A percentile compares a stretch with the other conserved stretches of the same genome.
Conservation (phyloP, 306 rosid genomes). For the Pyrus betulifolia region DNA sequence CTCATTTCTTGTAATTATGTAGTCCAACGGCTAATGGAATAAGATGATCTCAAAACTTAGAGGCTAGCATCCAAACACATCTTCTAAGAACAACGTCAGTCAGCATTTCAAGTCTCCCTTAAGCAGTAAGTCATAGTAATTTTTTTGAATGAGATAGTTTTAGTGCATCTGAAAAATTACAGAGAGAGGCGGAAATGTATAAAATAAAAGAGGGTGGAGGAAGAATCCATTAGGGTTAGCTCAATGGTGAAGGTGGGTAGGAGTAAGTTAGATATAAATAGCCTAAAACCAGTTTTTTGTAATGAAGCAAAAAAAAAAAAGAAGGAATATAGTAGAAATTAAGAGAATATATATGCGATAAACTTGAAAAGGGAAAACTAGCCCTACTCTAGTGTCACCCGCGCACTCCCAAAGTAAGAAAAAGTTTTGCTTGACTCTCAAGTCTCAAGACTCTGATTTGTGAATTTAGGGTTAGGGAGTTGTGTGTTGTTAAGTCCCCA, state of each 20-base stretch:
- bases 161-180: too few relatives aligned
- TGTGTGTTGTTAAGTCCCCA: neutral
- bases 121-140: too few relatives aligned
- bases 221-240: too few relatives aligned
- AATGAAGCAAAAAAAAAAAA: too few relatives aligned
- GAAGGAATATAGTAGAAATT: too few relatives aligned
- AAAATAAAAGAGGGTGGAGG: too few relatives aligned
- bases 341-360: neutral
- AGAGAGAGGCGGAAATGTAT: too few relatives aligned
- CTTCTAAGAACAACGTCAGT: neutral
- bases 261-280: too few relatives aligned
- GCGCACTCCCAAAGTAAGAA: neutral
- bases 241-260: neutral
- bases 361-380: neutral
- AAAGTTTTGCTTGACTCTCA: neutral
- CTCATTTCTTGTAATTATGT: too few relatives aligned
- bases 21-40: too few relatives aligned
- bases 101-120: too few relatives aligned
- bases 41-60: neutral
- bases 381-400: neutral
- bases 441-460: neutral
- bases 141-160: neutral
- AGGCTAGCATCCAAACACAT: neutral
- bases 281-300: too few relatives aligned
- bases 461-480: neutral